phyloP scores from a whole-genome alignment of 2,329 filamentous ascomycete genomes.

The Phialophora verrucosa region DNA sequence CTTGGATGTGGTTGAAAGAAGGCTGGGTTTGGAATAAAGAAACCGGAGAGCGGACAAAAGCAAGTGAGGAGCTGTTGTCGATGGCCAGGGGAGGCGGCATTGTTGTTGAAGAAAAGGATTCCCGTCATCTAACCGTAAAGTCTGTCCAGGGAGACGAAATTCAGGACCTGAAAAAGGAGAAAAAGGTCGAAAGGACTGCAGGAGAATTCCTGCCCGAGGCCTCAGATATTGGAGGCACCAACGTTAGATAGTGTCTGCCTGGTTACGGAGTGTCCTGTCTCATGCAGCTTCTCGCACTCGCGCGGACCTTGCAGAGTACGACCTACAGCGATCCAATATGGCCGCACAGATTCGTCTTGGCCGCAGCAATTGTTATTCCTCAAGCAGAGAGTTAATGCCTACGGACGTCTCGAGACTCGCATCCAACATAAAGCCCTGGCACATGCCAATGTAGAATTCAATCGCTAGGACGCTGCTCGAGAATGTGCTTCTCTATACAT shows the following conservation, averaged over 20 bases:
- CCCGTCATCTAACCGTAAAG: slow-evolving; percentile 31
- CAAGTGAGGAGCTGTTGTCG: slow-evolving; percentile 48
- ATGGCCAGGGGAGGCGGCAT: slow-evolving; percentile 50
- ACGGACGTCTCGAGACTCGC: background rate
- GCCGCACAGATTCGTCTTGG: no score
- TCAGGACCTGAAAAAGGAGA: slow-evolving; percentile 17
- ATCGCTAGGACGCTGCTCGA: background rate
- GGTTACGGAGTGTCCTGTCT: background rate
- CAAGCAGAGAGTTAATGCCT: no score
- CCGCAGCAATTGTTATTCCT: background rate
- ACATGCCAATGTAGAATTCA: background rate
- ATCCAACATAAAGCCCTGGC: background rate
- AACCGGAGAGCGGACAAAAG: slow-evolving; percentile 62
- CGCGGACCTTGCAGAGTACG: background rate
- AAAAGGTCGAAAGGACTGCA: slow-evolving; percentile 32
- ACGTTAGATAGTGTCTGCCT: background rate
- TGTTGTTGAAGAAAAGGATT: slow-evolving; percentile 50
- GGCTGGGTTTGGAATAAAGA: slow-evolving; percentile 79
- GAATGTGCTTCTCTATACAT: background rate
- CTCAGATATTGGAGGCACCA: background rate
- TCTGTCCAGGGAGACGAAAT: slow-evolving; percentile 20
- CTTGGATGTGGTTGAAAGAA: slow-evolving; percentile 91
- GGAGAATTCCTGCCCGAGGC: slow-evolving; percentile 34
- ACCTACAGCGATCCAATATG: background rate
- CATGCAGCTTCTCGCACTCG: background rate